Evolutionary conservation across 2,329 filamentous ascomycete genomes (phyloP).

Genomic region (Dactylonectria estremocensis): DNA sequence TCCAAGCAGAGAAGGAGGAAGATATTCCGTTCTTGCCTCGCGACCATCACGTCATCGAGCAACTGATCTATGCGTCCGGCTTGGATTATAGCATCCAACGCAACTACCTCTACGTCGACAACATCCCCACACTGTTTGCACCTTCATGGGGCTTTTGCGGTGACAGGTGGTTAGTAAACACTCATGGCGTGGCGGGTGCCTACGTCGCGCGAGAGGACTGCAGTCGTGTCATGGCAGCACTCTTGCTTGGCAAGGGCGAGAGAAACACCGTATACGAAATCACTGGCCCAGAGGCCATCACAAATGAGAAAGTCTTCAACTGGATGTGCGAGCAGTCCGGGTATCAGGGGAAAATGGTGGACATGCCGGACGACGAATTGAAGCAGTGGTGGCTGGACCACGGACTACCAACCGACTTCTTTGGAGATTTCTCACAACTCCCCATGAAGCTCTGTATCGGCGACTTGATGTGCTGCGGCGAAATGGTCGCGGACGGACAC

Average conservation of each 20-base stretch:
- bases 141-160: constrained; percentile 44
- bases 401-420: constrained; percentile 40
- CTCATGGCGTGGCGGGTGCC: constrained; percentile 40
- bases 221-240: constrained; percentile 39
- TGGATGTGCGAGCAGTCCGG: constrained; percentile 43
- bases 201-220: constrained; percentile 45
- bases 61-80: constrained; percentile 42
- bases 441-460: constrained; percentile 47
- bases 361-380: constrained; percentile 43
- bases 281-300: constrained; percentile 39
- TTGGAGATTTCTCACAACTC: constrained; percentile 43
- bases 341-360: constrained; percentile 39
- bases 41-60: constrained; percentile 45
- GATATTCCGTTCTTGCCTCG: constrained; percentile 45
- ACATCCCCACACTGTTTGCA: constrained; percentile 42
- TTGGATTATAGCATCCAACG: constrained; percentile 44
- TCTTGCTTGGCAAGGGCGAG: constrained; percentile 40
- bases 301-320: constrained; percentile 41
- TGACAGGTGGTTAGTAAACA: constrained; percentile 43
- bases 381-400: constrained; percentile 43
- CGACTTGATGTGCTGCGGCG: constrained; percentile 43
- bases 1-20: constrained; percentile 44
- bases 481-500: constrained; percentile 41
- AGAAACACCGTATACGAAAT: constrained; percentile 43
- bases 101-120: constrained; percentile 45